These are phyloP conservation scores for Pisolithus albus DNA, from an alignment of 768 basidiomycete genomes.

Conservation along the genomic window DNA sequence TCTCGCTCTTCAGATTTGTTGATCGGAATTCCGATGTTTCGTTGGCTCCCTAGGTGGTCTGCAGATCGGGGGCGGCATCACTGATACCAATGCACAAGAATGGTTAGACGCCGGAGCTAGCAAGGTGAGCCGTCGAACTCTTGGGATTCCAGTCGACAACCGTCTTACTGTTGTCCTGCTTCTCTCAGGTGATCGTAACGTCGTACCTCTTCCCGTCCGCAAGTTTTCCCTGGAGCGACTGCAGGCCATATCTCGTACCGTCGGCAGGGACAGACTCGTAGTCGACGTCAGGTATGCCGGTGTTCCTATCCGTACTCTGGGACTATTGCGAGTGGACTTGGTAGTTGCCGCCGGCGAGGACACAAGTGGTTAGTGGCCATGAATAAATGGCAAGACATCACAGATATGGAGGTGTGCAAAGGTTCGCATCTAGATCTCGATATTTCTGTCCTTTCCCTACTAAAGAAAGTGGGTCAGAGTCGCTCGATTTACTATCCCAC, in stretches of 20 bases:
- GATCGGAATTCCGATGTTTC: background rate
- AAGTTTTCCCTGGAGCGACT: constrained; percentile 74
- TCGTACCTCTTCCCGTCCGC: constrained; percentile 87
- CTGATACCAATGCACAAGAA: constrained; percentile 63
- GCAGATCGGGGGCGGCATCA: constrained; percentile 94
- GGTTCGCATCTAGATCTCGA: constrained; percentile 35
- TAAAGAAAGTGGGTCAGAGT: constrained; percentile 42
- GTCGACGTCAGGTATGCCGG: constrained; percentile 82
- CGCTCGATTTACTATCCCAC: constrained; percentile 65
- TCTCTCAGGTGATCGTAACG: constrained; percentile 88
- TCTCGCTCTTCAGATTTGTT: constrained; percentile 3
- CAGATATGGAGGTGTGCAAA: constrained; percentile 86
- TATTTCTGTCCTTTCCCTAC: background rate
- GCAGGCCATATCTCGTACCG: constrained; percentile 46
- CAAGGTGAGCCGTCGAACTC: constrained; percentile 48
- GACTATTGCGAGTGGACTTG: background rate
- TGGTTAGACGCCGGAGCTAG: constrained; percentile 90
- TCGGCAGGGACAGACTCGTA: constrained; percentile 84
- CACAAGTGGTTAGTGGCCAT: constrained; percentile 90
- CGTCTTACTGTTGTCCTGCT: constrained; percentile 7
- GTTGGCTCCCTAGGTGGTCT: constrained; percentile 48
- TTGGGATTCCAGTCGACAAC: background rate
- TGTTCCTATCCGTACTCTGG: background rate
- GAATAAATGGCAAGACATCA: constrained; percentile 98
- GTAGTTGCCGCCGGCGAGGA: constrained; percentile 74